Percentiles rank a stretch among this genome's conserved stretches.
These are phyloP conservation scores for Termitomyces bulborhizus DNA, from an alignment of 768 basidiomycete species.

Conservation along the genomic window DNA sequence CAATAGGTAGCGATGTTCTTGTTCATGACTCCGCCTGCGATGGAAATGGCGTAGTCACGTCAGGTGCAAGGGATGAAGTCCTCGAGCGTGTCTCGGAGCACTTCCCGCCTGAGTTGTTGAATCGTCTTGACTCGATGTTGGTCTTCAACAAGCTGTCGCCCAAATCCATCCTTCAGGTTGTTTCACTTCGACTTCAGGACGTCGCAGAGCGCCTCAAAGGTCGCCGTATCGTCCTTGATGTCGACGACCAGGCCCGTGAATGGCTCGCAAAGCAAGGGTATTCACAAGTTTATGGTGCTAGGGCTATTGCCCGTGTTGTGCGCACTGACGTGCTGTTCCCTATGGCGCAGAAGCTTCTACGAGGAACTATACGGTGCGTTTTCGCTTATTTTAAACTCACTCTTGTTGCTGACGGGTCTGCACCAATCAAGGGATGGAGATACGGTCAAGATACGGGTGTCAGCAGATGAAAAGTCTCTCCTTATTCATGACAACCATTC, in stretches of 20 bases:
- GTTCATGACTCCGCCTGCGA: constrained; percentile 60
- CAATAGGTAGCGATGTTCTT: constrained; percentile 57
- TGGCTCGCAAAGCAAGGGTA: constrained; percentile 78
- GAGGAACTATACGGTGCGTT: constrained; percentile 68
- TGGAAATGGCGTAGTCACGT: constrained; percentile 56
- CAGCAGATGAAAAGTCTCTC: constrained; percentile 33
- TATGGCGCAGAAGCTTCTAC: constrained; percentile 72
- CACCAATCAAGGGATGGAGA: constrained; percentile 54
- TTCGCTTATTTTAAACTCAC: neutral
- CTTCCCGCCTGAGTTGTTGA: constrained; percentile 89
- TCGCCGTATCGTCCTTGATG: constrained; percentile 65
- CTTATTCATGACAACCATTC: constrained; percentile 60
- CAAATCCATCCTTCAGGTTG: constrained; percentile 70
- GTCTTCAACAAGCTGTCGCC: constrained; percentile 89
- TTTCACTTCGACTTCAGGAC: constrained; percentile 69
- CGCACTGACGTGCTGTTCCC: constrained; percentile 78
- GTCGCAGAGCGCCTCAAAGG: constrained; percentile 59
- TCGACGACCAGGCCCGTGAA: constrained; percentile 50
- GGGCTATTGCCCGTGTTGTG: constrained; percentile 84
- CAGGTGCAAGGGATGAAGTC: constrained; percentile 58
- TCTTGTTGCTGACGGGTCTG: neutral
- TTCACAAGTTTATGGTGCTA: constrained; percentile 80
- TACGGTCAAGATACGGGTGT: constrained; percentile 48
- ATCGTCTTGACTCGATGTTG: constrained; percentile 80
- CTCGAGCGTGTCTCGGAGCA: constrained; percentile 68